Conservation (phyloP, 345 rosid genomes). For the Carallia brachiata region DNA sequence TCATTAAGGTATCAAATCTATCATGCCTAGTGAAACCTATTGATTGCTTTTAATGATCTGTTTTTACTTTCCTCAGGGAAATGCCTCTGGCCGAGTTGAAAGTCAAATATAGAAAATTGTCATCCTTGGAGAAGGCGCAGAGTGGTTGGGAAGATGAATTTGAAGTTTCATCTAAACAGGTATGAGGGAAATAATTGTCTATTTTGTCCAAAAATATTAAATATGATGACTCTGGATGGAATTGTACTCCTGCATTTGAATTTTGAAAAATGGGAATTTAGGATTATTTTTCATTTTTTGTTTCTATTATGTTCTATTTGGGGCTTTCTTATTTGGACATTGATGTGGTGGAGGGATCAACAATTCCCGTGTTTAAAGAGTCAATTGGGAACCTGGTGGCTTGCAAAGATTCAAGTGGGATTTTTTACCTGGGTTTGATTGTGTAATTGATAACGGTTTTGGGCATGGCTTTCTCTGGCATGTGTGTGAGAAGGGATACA, state of each 20-base stretch:
- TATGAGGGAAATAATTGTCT: constrained; percentile 12
- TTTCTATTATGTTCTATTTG: too few relatives aligned
- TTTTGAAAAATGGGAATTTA: too few relatives aligned
- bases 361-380: too few relatives aligned
- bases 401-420: not conserved
- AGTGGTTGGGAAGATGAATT: constrained; percentile 96
- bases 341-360: too few relatives aligned
- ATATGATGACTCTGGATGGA: too few relatives aligned
- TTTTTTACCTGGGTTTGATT: not conserved
- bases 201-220: too few relatives aligned
- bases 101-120: constrained; percentile 70
- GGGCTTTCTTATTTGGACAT: too few relatives aligned
- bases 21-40: constrained; percentile 9
- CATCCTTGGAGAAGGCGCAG: constrained; percentile 71
- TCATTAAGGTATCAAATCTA: constrained; percentile 62
- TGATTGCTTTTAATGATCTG: constrained; percentile 5
- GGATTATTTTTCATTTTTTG: too few relatives aligned
- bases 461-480: too few relatives aligned
- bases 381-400: too few relatives aligned
- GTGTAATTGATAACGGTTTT: not conserved
- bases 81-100: constrained; percentile 79
- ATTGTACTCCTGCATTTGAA: too few relatives aligned
- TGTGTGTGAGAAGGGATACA: too few relatives aligned
- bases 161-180: constrained; percentile 94
- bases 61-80: constrained; percentile 51